These are phyloP conservation scores for Aureobasidium mangrovei DNA, from an alignment of 2,329 filamentous ascomycete species.

Conservation along the genomic window DNA sequence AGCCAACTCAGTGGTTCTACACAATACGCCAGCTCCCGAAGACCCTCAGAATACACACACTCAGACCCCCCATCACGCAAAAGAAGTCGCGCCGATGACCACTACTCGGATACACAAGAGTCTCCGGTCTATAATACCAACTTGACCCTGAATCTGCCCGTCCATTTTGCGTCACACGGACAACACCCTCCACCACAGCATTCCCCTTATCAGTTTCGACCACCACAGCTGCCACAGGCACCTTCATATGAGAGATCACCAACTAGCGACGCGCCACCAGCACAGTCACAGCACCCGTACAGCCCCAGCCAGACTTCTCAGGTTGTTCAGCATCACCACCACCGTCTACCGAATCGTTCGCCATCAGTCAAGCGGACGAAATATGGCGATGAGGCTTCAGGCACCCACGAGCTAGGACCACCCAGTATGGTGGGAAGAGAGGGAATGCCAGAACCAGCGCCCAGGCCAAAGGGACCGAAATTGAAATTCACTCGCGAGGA, in stretches of 20 bases:
- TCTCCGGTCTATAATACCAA: not conserved
- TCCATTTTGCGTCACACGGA: not conserved
- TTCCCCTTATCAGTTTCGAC: constrained; percentile 4
- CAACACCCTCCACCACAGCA: not conserved
- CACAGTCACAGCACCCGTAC: not conserved
- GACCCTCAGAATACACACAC: not conserved
- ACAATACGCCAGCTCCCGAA: not conserved
- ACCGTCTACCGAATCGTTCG: constrained; percentile 65
- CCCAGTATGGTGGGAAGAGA: constrained; percentile 79
- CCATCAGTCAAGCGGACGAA: constrained; percentile 56
- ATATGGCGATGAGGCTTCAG: constrained; percentile 37
- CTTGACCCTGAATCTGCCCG: not conserved
- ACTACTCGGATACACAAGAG: not conserved
- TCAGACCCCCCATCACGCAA: constrained; percentile 5
- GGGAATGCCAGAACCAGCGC: constrained; percentile 78
- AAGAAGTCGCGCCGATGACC: constrained; percentile 7
- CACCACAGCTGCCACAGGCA: not conserved
- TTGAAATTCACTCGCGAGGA: constrained; percentile 91
- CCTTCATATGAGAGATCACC: not conserved
- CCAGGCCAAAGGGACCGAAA: constrained; percentile 75
- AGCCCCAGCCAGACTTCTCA: not conserved
- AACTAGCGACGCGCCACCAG: not conserved
- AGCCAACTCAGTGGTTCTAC: not conserved
- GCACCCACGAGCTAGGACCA: constrained; percentile 46
- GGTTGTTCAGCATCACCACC: constrained; percentile 60